A percentile compares a stretch with the other conserved stretches of the same genome.
phyloP scores from a whole-genome alignment of 306 rosid genomes.

The Vachellia pachyceras region DNA sequence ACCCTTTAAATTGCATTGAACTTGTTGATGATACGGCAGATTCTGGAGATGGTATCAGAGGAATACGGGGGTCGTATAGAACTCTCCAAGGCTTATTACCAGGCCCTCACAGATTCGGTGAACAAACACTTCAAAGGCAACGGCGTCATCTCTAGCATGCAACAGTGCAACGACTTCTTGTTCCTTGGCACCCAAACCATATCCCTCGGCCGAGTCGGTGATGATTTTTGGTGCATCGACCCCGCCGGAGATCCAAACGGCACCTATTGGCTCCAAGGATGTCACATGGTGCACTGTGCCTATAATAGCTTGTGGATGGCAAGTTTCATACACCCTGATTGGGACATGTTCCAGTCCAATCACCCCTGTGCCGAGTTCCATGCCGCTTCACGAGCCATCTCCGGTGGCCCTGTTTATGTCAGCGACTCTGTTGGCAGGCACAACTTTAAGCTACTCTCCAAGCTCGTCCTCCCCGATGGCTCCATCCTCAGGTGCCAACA shows the following conservation, averaged over 20 bases:
- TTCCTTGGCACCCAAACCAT: slow-evolving; percentile 81
- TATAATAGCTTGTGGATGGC: slow-evolving; percentile 88
- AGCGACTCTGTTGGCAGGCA: slow-evolving; percentile 73
- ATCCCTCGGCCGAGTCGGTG: slow-evolving; percentile 79
- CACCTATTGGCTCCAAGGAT: slow-evolving; percentile 77
- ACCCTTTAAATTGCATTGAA: background rate
- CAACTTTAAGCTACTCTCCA: slow-evolving; percentile 70
- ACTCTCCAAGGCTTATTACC: slow-evolving; percentile 65
- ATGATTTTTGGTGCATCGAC: slow-evolving; percentile 77
- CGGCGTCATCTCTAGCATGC: slow-evolving; percentile 85
- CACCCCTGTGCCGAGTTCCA: slow-evolving; percentile 77
- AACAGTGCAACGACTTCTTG: slow-evolving; percentile 84
- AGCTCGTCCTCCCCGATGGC: slow-evolving; percentile 68
- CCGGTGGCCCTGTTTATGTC: slow-evolving; percentile 80
- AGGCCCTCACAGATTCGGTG: slow-evolving; percentile 65
- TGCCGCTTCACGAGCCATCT: slow-evolving; percentile 76
- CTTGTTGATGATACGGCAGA: slow-evolving; percentile 33
- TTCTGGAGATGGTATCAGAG: slow-evolving; percentile 78
- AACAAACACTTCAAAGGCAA: slow-evolving; percentile 77
- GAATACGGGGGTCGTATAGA: slow-evolving; percentile 74
- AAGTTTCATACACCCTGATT: slow-evolving; percentile 78
- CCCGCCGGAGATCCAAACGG: slow-evolving; percentile 71
- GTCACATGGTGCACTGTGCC: slow-evolving; percentile 89
- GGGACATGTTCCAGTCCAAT: slow-evolving; percentile 85
- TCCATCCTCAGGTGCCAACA: slow-evolving; percentile 71